A percentile compares a stretch with the other conserved stretches of the same genome.
Evolutionary conservation across 2,329 filamentous ascomycete species (phyloP).

Genomic region (Macrophomina pseudophaseolina): DNA sequence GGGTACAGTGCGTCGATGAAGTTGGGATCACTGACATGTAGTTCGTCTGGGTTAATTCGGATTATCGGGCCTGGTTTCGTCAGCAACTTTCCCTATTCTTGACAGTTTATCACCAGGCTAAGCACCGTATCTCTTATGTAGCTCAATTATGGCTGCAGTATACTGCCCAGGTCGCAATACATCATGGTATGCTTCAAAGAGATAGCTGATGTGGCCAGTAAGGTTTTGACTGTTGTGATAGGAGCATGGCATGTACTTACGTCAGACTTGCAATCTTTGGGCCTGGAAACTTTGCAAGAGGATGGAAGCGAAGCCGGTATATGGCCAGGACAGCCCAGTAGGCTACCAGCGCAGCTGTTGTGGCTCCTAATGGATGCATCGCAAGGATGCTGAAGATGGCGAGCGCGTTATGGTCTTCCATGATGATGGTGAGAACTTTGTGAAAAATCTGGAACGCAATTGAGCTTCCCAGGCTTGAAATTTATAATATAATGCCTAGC

Average conservation of each 20-base stretch:
- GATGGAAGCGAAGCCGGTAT: neutral
- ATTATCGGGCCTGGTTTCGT: conserved; percentile 44
- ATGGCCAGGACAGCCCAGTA: neutral
- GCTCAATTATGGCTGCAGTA: neutral
- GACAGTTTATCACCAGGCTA: neutral
- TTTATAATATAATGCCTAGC: no score
- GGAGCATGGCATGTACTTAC: neutral
- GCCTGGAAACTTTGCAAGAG: neutral
- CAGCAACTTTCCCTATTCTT: neutral
- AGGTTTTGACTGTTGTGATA: no score
- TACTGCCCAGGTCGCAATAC: neutral
- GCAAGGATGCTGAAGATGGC: neutral
- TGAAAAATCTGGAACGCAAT: no score
- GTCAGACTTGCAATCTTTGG: neutral
- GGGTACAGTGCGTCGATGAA: conserved; percentile 45
- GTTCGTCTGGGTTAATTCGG: conserved; percentile 49
- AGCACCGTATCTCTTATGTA: neutral
- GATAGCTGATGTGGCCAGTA: no score
- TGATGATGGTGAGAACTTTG: no score
- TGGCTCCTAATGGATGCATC: neutral
- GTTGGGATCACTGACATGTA: conserved; percentile 48
- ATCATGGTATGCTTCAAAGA: neutral
- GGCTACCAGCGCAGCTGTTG: neutral
- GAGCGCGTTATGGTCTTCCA: no score
- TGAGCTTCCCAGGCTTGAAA: no score